Base-by-base conservation (phyloP, 1,284 basidiomycete genomes). In the Ganoderma boninense region DNA sequence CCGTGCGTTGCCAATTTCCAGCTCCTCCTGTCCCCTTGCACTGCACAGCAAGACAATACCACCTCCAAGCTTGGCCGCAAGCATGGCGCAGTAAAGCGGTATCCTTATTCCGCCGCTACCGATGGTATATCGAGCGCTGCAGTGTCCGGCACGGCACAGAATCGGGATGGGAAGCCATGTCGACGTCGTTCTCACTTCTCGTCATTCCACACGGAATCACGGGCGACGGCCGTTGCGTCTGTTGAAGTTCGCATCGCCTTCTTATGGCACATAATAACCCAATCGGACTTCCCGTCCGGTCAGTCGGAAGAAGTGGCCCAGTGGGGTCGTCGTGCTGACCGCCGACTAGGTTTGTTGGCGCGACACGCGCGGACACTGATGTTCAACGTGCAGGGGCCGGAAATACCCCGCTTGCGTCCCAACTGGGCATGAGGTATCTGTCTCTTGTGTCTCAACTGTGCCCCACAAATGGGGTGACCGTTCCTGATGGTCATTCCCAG, bases 241-340 rank as follows among this genome's bases (percentile, higher is more conserved):
- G 62, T 54, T 68, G 40, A 52, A 69, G 35, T 20, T 62, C 60
- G 42, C 23, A 8, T 40, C 65, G 65, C 40, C 59, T 67, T 69
- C 69, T 64, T 69, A 64, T 69, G 64, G 69, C 66, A 63, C 56
- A 49, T 60, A 61, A 20, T 42, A 69, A 69, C 66, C 62, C 66
- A 69, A 73, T 71, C 56, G 68, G 69, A 69, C 49, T 32, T 54
- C 35, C n/a, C 44, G 10, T 52, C 66, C 69, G 69, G 72, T 67
- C 69, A 59, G 26, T 68, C 66, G 68, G 72, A 71, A 40, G 72
- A 71, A 23, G 40, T 20, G 38, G 38, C 46, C 59, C 54, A 43
- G 42, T 38, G 35, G 14, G 35, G 52, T 54, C 23, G 40, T 16
- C 32, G 23, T 32, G 56, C 35, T 67, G 60, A 44, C 65, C 66